These are phyloP conservation scores for Eucalyptus pauciflora DNA, from an alignment of 345 rosid species.

Conservation along the genomic window DNA sequence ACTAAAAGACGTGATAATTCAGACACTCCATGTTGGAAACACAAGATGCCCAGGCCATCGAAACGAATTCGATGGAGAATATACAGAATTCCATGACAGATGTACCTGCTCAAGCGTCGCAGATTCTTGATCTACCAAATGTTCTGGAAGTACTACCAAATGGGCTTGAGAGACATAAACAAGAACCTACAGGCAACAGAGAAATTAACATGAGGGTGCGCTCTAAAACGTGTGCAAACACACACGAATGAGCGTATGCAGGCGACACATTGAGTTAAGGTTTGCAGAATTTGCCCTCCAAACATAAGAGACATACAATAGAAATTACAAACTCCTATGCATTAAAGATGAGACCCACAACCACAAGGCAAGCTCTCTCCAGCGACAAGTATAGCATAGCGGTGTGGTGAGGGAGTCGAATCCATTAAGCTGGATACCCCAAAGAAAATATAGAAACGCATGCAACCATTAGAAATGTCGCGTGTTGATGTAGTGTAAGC, in stretches of 20 bases:
- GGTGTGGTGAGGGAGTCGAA: background rate
- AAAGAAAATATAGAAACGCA: background rate
- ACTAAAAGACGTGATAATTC: background rate
- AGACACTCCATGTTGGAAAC: background rate
- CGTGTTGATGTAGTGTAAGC: background rate
- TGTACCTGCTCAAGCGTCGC: conserved; percentile 73
- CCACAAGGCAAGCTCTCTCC: background rate
- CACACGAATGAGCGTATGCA: background rate
- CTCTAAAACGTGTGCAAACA: background rate
- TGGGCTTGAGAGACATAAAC: conserved; percentile 95
- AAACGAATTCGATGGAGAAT: background rate
- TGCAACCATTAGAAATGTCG: background rate
- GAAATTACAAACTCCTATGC: background rate
- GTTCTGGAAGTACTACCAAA: conserved; percentile 76
- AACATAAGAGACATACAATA: background rate
- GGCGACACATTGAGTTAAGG: background rate
- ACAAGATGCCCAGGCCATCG: background rate
- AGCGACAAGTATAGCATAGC: background rate
- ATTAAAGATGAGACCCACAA: background rate
- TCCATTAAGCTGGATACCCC: background rate
- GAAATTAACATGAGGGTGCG: background rate
- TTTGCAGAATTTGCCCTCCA: background rate
- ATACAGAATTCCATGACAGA: background rate
- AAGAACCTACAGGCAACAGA: conserved; percentile 43
- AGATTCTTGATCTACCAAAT: conserved; percentile 44